Conservation (phyloP, 192 early-diverging fungal genomes). For the Diversispora epigaea region DNA sequence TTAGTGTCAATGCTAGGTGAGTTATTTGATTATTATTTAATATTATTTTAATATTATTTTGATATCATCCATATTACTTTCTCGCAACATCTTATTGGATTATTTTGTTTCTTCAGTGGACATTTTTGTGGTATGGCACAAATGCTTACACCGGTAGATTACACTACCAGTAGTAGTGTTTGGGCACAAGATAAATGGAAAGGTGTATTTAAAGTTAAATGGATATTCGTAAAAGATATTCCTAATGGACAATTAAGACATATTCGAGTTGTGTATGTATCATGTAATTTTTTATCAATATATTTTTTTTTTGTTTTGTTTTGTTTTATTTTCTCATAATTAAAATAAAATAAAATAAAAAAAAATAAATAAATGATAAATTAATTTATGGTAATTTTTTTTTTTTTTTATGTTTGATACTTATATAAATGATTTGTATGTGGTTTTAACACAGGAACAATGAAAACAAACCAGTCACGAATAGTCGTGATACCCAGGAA, state of each 20-base stretch:
- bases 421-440: too few species aligned
- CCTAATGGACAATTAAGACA: slow-evolving; percentile 50
- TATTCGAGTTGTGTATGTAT: slow-evolving; percentile 36
- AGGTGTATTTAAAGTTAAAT: slow-evolving; percentile 51
- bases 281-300: background rate
- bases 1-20: slow-evolving; percentile 51
- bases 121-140: slow-evolving; percentile 59
- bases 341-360: background rate
- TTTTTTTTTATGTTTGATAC: too few species aligned
- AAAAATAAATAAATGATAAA: background rate
- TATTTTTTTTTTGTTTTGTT: slow-evolving; percentile 1
- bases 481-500: slow-evolving; percentile 62
- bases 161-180: slow-evolving; percentile 37
- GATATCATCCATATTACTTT: background rate
- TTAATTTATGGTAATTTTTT: too few species aligned
- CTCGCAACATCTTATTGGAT: background rate
- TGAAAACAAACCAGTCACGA: slow-evolving; percentile 60
- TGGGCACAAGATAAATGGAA: slow-evolving; percentile 54
- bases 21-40: background rate
- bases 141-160: slow-evolving; percentile 52
- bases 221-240: slow-evolving; percentile 60
- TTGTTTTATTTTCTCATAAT: background rate
- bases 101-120: slow-evolving; percentile 35
- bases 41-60: background rate
- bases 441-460: slow-evolving; percentile 33